These are phyloP conservation scores for Phaseolus coccineus DNA, from an alignment of 331 rosid species.

Conservation along the genomic window DNA sequence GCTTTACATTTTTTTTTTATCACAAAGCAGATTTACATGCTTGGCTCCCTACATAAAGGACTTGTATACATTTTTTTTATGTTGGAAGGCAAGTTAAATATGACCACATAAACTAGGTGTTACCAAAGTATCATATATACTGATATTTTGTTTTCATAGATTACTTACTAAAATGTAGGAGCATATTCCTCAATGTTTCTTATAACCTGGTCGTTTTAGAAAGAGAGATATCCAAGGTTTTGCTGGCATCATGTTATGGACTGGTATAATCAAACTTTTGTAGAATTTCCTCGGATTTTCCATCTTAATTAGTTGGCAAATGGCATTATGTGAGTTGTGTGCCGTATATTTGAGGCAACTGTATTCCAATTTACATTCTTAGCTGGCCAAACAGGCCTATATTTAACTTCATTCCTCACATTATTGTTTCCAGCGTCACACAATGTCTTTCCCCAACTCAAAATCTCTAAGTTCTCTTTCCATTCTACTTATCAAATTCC, in stretches of 20 bases:
- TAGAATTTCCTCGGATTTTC: slow-evolving; percentile 5
- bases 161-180: background rate
- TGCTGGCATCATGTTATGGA: background rate
- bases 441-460: slow-evolving; percentile 33
- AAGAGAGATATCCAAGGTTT: background rate
- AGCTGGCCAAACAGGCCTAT: slow-evolving; percentile 14
- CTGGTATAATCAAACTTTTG: background rate
- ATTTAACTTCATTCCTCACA: background rate
- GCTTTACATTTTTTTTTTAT: too few relatives aligned
- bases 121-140: background rate
- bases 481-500: slow-evolving; percentile 3
- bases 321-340: background rate
- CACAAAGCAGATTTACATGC: too few relatives aligned
- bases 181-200: background rate
- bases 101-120: background rate
- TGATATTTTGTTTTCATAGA: background rate
- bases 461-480: background rate
- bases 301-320: slow-evolving; percentile 18
- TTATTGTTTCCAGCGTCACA: background rate
- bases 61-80: too few relatives aligned
- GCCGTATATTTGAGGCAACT: background rate
- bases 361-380: background rate
- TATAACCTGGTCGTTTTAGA: background rate
- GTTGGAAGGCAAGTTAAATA: background rate
- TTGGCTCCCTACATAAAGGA: too few relatives aligned